These are phyloP conservation scores for Solanum chacoense DNA, from an alignment of 305 asterid species.

Conservation along the genomic window DNA sequence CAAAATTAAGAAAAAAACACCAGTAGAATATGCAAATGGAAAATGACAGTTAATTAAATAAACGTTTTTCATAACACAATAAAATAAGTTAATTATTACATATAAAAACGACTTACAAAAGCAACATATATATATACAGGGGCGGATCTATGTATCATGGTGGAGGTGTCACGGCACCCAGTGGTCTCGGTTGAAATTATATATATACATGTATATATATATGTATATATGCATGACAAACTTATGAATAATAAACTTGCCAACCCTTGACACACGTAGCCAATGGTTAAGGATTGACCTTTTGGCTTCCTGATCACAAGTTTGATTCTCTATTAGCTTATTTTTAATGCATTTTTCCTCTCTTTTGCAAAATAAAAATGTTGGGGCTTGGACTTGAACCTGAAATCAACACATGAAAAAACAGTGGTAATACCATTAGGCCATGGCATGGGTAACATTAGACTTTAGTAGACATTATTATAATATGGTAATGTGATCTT, in stretches of 20 bases:
- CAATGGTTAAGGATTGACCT: neutral
- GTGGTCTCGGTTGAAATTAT: neutral
- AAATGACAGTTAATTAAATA: no score
- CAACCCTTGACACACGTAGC: neutral
- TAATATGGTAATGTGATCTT: neutral
- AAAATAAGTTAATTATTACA: no score
- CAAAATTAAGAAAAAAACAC: no score
- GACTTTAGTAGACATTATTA: neutral
- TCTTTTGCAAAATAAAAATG: neutral
- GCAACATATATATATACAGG: no score
- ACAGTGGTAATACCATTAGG: neutral
- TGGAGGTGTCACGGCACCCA: neutral
- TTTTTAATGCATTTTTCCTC: neutral
- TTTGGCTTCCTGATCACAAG: neutral
- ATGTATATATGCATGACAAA: neutral
- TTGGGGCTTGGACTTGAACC: neutral
- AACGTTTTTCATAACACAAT: no score
- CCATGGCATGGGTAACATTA: neutral
- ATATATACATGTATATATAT: no score
- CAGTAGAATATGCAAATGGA: no score
- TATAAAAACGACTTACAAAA: no score
- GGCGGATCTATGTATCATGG: neutral
- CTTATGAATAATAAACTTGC: neutral
- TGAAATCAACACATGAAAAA: neutral
- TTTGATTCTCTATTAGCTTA: neutral